Evolutionary conservation across 768 basidiomycete genomes (phyloP).

Genomic region (Lactarius quietus): DNA sequence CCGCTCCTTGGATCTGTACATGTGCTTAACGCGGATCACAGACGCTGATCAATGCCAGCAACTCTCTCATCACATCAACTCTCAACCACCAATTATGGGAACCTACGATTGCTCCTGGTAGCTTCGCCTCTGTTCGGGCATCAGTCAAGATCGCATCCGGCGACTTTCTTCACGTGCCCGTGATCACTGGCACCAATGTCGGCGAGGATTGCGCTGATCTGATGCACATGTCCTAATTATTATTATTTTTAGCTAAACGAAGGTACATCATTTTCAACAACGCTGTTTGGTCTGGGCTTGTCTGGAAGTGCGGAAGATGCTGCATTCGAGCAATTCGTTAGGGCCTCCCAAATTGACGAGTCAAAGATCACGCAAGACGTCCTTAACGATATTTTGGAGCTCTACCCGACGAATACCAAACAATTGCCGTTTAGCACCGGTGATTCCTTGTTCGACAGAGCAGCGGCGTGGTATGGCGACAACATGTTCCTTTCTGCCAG

Average conservation of each 20-base stretch:
- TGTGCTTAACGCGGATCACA: slow-evolving; percentile 25
- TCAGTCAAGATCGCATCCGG: slow-evolving; percentile 43
- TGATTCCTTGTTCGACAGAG: slow-evolving; percentile 55
- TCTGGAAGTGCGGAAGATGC: slow-evolving; percentile 40
- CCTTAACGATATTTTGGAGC: slow-evolving; percentile 36
- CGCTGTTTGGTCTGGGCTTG: slow-evolving; percentile 40
- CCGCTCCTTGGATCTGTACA: background rate
- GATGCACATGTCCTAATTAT: slow-evolving; percentile 34
- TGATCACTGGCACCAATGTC: slow-evolving; percentile 51
- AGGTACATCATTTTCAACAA: slow-evolving; percentile 43
- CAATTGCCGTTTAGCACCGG: slow-evolving; percentile 52
- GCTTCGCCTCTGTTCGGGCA: slow-evolving; percentile 43
- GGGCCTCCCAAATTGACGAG: slow-evolving; percentile 49
- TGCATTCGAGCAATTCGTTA: slow-evolving; percentile 48
- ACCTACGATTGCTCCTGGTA: slow-evolving; percentile 47
- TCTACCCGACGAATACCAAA: slow-evolving; percentile 50
- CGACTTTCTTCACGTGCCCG: slow-evolving; percentile 50
- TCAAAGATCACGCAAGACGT: slow-evolving; percentile 43
- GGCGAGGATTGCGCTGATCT: slow-evolving; percentile 40
- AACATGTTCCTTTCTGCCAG: slow-evolving; percentile 52
- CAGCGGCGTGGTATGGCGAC: slow-evolving; percentile 55
- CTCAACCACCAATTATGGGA: slow-evolving; percentile 56
- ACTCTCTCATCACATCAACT: slow-evolving; percentile 42
- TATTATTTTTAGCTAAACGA: slow-evolving; percentile 44
- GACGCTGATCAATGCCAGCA: slow-evolving; percentile 47